Conservation (phyloP, 345 rosid genomes). For the Dipteronia dyeriana region DNA sequence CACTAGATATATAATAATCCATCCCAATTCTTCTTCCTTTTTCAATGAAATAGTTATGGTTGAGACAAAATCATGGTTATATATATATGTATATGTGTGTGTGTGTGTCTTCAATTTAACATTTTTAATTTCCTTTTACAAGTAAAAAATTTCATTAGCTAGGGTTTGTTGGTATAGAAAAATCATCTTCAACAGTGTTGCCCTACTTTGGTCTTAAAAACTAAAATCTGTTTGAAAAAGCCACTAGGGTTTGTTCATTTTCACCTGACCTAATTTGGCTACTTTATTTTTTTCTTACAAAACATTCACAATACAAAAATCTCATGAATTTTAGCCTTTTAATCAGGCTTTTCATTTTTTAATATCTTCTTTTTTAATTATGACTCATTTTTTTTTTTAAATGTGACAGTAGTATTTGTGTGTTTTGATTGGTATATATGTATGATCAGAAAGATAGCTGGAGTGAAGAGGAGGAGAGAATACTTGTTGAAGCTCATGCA, state of each 20-base stretch:
- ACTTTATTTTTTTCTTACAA: neutral
- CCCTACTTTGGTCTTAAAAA: neutral
- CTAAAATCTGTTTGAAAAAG: neutral
- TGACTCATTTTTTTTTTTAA: no score
- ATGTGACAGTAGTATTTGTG: no score
- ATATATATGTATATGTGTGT: no score
- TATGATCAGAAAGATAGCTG: constrained; percentile 77
- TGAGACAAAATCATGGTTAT: no score
- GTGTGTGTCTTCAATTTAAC: no score
- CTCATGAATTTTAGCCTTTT: constrained; percentile 1
- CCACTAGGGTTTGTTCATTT: constrained; percentile 2
- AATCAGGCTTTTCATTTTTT: neutral
- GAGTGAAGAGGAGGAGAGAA: constrained; percentile 87
- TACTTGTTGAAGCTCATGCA: constrained; percentile 68
- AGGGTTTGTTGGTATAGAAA: neutral
- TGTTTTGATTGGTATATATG: no score
- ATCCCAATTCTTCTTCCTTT: neutral
- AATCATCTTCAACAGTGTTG: neutral
- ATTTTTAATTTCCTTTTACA: no score
- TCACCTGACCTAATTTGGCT: constrained; percentile 29
- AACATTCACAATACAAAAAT: constrained; percentile 9
- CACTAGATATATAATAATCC: no score
- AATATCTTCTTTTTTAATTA: neutral
- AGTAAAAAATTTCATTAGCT: neutral
- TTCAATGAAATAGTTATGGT: no score